Evolutionary conservation across 371 early-diverging fungal species (phyloP).

Genomic region (Rhizopus sp.): DNA sequence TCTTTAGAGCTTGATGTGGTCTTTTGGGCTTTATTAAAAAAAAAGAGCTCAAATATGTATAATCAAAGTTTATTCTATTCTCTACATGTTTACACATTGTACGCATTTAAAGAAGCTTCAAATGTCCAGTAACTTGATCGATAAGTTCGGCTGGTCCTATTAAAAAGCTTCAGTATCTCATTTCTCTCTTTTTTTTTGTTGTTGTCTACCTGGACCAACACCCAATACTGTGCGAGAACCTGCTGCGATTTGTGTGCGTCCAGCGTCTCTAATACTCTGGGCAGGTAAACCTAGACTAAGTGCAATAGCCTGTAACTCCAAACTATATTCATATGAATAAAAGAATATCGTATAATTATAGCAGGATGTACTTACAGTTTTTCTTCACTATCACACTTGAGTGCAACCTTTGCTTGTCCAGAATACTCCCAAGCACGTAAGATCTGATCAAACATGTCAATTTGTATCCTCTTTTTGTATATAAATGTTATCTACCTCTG

Average conservation of each 20-base stretch:
- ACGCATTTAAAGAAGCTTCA: constrained; percentile 73
- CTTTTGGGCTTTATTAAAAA: too few species aligned
- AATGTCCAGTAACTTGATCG: constrained; percentile 81
- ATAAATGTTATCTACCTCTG: constrained; percentile 42
- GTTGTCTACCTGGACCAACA: constrained; percentile 87
- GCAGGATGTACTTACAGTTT: constrained; percentile 59
- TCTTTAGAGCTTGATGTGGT: too few species aligned
- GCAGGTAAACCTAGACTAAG: constrained; percentile 72
- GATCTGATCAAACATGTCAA: constrained; percentile 27
- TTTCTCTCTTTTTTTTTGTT: not conserved
- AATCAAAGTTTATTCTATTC: too few species aligned
- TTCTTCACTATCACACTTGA: constrained; percentile 80
- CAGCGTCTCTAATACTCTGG: constrained; percentile 91
- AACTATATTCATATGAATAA: constrained; percentile 39
- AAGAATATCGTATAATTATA: not conserved
- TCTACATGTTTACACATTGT: too few species aligned
- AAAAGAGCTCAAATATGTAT: too few species aligned
- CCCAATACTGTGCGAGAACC: constrained; percentile 95
- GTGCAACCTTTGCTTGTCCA: constrained; percentile 88
- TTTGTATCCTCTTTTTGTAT: not conserved
- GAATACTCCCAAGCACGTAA: constrained; percentile 74
- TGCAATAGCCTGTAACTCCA: constrained; percentile 76
- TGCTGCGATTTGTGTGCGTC: constrained; percentile 96
- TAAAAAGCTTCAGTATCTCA: not conserved
- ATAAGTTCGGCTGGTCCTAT: constrained; percentile 75